Evolutionary conservation across 495 filamentous ascomycete genomes (phyloP).

Genomic region (Lichina pygmaea): DNA sequence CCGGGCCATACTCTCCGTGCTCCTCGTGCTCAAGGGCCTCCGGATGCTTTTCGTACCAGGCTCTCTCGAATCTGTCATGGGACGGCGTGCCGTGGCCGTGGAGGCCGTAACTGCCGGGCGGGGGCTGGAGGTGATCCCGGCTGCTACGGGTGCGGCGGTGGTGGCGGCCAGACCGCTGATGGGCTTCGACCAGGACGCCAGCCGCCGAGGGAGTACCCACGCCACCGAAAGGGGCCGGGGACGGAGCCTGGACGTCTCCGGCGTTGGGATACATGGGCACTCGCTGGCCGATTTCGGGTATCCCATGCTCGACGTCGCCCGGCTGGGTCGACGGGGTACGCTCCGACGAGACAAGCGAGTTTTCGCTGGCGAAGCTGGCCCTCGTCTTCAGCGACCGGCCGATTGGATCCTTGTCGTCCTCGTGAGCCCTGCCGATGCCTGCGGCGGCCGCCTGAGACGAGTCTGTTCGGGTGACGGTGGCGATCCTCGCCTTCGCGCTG

Average conservation of each 20-base stretch:
- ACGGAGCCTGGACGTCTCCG: constrained; percentile 90
- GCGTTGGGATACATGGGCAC: constrained; percentile 89
- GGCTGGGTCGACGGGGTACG: constrained; percentile 20
- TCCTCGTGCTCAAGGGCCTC: constrained; percentile 52
- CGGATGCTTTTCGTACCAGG: constrained; percentile 76
- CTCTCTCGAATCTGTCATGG: constrained; percentile 52
- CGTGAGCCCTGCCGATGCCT: constrained; percentile 41
- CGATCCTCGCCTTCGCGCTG: constrained; percentile 55
- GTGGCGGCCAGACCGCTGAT: constrained; percentile 15
- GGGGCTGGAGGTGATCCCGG: constrained; percentile 25
- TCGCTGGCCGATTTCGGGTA: constrained; percentile 67
- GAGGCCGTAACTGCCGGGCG: constrained; percentile 61
- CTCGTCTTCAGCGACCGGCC: constrained; percentile 18
- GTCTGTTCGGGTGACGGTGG: constrained; percentile 68
- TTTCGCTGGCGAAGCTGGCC: constrained; percentile 20
- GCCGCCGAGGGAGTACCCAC: constrained; percentile 16
- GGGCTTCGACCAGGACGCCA: constrained; percentile 11
- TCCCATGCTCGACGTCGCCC: constrained; percentile 50
- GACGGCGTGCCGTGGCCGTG: constrained; percentile 52
- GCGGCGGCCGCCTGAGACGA: constrained; percentile 57
- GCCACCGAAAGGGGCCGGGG: constrained; percentile 36
- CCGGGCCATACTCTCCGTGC: constrained; percentile 33
- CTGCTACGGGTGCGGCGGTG: constrained; percentile 36
- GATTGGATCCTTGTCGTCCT: constrained; percentile 31
- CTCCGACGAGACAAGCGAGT: constrained; percentile 21